Evolutionary conservation across 2,329 filamentous ascomycete species (phyloP).

Genomic region (Trichoderma sp.): DNA sequence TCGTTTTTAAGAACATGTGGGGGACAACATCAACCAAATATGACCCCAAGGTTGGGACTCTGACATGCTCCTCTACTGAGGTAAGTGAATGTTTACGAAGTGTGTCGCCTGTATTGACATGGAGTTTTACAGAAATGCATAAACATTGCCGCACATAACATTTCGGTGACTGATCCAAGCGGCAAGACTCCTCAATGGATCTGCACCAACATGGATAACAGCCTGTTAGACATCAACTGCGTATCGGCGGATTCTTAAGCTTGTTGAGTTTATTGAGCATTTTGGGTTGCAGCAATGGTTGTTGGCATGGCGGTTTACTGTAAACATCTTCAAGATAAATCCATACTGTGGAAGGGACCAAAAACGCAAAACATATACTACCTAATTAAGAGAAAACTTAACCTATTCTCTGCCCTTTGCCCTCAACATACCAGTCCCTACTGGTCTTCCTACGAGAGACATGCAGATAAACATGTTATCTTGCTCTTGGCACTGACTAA

Average conservation of each 20-base stretch:
- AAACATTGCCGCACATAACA: background rate
- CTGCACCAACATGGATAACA: background rate
- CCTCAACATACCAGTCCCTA: background rate
- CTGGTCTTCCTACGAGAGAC: background rate
- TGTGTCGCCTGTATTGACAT: background rate
- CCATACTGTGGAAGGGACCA: background rate
- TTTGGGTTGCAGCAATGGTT: background rate
- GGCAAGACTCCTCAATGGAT: background rate
- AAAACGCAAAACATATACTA: background rate
- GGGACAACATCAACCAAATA: background rate
- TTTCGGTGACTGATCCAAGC: background rate
- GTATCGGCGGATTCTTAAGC: background rate
- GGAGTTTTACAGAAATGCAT: background rate
- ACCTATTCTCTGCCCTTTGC: background rate
- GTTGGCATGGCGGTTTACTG: background rate
- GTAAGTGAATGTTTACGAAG: background rate
- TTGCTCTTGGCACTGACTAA: background rate
- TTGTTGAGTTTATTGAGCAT: background rate
- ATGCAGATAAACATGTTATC: background rate
- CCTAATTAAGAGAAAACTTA: background rate
- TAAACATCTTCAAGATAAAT: background rate
- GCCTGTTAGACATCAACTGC: background rate
- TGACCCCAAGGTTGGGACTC: background rate
- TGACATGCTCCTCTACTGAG: background rate
- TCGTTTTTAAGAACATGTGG: slow-evolving; percentile 7